Conservation (phyloP, 495 filamentous ascomycete genomes). For the Neurospora discreta region DNA sequence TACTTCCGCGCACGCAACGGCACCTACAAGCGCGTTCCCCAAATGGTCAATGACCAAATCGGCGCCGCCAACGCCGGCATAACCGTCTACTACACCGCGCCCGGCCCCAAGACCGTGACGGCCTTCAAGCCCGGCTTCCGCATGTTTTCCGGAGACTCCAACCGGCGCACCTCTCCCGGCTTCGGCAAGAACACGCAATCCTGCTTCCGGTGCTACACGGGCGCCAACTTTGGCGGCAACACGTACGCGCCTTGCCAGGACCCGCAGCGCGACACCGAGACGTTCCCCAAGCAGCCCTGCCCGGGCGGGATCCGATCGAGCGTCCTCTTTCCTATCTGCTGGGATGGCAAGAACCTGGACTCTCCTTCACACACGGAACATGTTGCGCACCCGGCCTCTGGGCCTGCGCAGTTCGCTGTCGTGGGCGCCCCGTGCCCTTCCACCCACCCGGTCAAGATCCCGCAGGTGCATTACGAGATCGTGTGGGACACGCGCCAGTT, state of each 20-base stretch:
- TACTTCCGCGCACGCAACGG: conserved; percentile 43
- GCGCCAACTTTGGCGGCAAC: conserved; percentile 36
- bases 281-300: conserved; percentile 27
- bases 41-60: conserved; percentile 16
- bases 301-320: conserved; percentile 37
- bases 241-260: conserved; percentile 26
- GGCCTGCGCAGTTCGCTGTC: conserved; percentile 36
- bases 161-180: conserved; percentile 18
- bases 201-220: conserved; percentile 37
- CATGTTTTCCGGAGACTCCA: conserved; percentile 38
- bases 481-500: conserved; percentile 40
- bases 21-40: conserved; percentile 36
- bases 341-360: conserved; percentile 43
- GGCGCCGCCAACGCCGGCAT: conserved; percentile 15
- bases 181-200: conserved; percentile 25
- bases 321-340: conserved; percentile 43
- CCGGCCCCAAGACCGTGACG: conserved; percentile 29
- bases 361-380: conserved; percentile 38
- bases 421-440: conserved; percentile 32
- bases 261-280: conserved; percentile 28
- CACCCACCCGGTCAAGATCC: conserved; percentile 37
- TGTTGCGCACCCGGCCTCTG: conserved; percentile 30
- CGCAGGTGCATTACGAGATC: conserved; percentile 39
- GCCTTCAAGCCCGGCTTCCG: conserved; percentile 45
- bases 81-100: conserved; percentile 20